These are phyloP conservation scores for Anaeromyces robustus DNA, from an alignment of 192 early-diverging fungal genomes.

Conservation along the genomic window DNA sequence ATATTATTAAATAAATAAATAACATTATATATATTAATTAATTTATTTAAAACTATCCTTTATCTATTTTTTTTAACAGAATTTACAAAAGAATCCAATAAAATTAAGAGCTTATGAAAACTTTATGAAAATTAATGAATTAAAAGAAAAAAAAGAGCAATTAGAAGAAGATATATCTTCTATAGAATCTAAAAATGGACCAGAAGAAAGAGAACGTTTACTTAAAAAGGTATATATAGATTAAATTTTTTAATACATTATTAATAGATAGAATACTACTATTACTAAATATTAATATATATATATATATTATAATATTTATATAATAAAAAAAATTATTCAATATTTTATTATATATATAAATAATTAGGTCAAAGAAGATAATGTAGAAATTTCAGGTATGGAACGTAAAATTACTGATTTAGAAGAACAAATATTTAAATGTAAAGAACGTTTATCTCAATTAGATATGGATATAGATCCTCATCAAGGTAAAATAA, in stretches of 20 bases:
- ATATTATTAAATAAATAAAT: no score
- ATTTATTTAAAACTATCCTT: no score
- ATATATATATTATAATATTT: no score
- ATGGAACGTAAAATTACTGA: conserved; percentile 39
- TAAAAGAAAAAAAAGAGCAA: background rate
- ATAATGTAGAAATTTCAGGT: conserved; percentile 39
- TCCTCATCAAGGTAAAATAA: conserved; percentile 13
- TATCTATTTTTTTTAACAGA: no score
- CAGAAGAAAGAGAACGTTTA: background rate
- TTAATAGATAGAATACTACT: no score
- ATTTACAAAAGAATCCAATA: background rate
- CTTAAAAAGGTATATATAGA: background rate
- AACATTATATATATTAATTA: no score
- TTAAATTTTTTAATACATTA: no score
- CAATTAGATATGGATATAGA: conserved; percentile 27
- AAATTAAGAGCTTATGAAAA: background rate
- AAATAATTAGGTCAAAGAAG: conserved; percentile 26
- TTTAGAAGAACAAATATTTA: conserved; percentile 22
- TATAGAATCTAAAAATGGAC: background rate
- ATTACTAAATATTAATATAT: no score
- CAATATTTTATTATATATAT: no score
- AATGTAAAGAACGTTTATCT: conserved; percentile 22
- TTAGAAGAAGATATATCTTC: background rate
- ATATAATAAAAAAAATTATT: no score
- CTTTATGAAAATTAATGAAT: background rate